These are phyloP conservation scores for Schrenkiella parvula DNA, from an alignment of 345 rosid genomes.

Conservation along the genomic window DNA sequence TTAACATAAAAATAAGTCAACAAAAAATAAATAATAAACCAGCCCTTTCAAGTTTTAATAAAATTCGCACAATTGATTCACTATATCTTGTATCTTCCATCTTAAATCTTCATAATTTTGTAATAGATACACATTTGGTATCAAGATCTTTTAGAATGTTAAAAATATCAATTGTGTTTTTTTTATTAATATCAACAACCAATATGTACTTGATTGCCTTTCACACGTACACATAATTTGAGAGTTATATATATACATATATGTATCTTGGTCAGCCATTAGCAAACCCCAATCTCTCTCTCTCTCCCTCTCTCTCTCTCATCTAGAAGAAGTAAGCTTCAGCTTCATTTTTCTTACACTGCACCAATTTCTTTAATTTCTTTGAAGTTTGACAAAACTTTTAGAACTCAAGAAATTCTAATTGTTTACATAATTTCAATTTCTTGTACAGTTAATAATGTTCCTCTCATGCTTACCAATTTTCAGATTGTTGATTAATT, in stretches of 20 bases:
- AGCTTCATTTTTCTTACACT: not conserved
- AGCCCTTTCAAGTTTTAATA: not conserved
- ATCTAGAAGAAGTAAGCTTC: conserved; percentile 1
- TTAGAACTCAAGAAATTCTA: not conserved
- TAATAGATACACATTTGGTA: conserved; percentile 11
- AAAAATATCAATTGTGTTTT: not conserved
- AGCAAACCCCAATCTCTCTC: conserved; percentile 9
- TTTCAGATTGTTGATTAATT: conserved; percentile 5
- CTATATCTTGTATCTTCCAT: not conserved
- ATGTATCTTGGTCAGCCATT: not conserved
- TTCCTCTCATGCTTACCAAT: not conserved
- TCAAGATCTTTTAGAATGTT: not conserved
- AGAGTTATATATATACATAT: not conserved
- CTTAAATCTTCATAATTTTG: conserved; percentile 7
- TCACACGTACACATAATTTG: conserved; percentile 16
- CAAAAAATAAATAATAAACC: not conserved
- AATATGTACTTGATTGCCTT: not conserved
- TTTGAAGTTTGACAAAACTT: not conserved
- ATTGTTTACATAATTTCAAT: not conserved
- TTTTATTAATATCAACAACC: not conserved
- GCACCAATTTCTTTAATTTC: not conserved
- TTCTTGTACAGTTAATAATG: not conserved
- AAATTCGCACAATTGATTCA: not conserved
- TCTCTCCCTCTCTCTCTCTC: not conserved
- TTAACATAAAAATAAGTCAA: not conserved